Evolutionary conservation across 768 basidiomycete genomes (phyloP).

Genomic region (Omphalotus guepiniiformis): DNA sequence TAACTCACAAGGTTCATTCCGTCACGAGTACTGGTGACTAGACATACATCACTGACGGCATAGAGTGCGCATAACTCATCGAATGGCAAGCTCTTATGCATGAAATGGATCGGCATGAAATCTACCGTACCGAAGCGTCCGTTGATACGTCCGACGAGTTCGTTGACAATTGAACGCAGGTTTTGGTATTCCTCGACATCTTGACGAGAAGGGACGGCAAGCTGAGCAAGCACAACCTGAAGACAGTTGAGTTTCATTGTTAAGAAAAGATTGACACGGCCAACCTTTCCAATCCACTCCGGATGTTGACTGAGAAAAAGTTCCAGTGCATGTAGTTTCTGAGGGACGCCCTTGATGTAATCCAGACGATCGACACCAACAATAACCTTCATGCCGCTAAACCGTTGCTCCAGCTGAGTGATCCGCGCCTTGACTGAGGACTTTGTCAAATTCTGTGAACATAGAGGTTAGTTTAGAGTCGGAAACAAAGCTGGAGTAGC

Average conservation of each 20-base stretch:
- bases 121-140: constrained; percentile 98
- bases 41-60: constrained; percentile 92
- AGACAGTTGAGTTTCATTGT: constrained; percentile 2
- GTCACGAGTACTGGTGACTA: constrained; percentile 92
- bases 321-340: constrained; percentile 95
- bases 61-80: constrained; percentile 98
- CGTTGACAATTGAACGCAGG: constrained; percentile 91
- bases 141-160: constrained; percentile 97
- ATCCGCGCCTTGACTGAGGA: constrained; percentile 80
- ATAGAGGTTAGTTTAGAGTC: not conserved
- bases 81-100: constrained; percentile 92
- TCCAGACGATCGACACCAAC: constrained; percentile 98
- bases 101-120: constrained; percentile 99
- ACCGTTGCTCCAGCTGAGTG: constrained; percentile 78
- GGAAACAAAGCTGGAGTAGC: not conserved
- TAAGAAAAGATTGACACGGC: constrained; percentile 12
- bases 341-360: constrained; percentile 99
- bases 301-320: constrained; percentile 96
- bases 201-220: constrained; percentile 95
- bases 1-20: constrained; percentile 96
- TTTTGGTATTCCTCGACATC: constrained; percentile 99
- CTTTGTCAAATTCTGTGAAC: constrained; percentile 67
- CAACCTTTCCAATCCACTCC: constrained; percentile 98
- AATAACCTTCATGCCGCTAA: constrained; percentile 93
- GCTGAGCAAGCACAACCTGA: constrained; percentile 91